phyloP scores from a whole-genome alignment of 169 alveolate species.

The Plasmodium reichenowi region DNA sequence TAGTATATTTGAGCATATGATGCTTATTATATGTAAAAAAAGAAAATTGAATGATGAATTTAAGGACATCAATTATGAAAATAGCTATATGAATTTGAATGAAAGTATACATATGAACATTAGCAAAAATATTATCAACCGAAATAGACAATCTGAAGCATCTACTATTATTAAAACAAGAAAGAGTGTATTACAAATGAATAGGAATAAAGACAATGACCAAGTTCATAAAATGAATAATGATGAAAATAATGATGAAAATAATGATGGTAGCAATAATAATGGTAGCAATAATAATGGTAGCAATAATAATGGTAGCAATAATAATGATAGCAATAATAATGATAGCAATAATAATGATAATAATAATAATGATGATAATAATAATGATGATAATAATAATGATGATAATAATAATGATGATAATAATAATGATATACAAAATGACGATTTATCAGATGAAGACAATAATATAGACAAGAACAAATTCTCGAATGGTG shows the following conservation, averaged over 20 bases:
- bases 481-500: neutral
- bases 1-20: conserved; percentile 72
- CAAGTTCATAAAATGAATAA: neutral
- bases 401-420: neutral
- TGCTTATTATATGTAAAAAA: conserved; percentile 48
- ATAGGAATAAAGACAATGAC: neutral
- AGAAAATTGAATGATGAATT: conserved; percentile 68
- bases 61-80: conserved; percentile 64
- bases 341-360: neutral
- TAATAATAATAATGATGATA: neutral
- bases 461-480: neutral
- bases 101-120: conserved; percentile 72
- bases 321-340: neutral
- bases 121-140: conserved; percentile 51
- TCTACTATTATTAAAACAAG: conserved; percentile 43
- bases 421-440: neutral
- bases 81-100: conserved; percentile 55
- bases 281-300: neutral
- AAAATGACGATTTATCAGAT: neutral
- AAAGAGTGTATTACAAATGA: conserved; percentile 16
- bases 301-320: neutral
- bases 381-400: neutral
- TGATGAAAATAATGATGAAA: neutral
- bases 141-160: neutral
- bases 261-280: neutral